A percentile compares a stretch with the other conserved stretches of the same genome.
Evolutionary conservation across 2,329 filamentous ascomycete genomes (phyloP).

Genomic region (Teratosphaeria pseudoeucalypti): DNA sequence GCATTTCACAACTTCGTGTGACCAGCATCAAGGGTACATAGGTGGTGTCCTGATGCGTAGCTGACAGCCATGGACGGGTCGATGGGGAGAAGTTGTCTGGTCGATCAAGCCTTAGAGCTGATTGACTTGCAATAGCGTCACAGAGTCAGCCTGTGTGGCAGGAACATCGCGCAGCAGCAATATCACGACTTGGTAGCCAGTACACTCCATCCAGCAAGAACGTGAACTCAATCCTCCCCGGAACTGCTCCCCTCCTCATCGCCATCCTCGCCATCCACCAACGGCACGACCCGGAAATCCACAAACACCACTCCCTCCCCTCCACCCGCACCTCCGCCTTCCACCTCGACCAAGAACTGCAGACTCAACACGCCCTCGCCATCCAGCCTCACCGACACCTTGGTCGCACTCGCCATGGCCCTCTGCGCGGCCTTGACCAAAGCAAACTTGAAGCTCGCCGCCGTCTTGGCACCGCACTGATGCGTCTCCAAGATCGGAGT

Average conservation of each 20-base stretch:
- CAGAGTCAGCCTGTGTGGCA: too few relatives aligned
- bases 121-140: too few relatives aligned
- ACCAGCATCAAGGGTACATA: too few relatives aligned
- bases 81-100: too few relatives aligned
- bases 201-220: too few relatives aligned
- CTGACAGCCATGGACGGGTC: too few relatives aligned
- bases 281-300: conserved; percentile 74
- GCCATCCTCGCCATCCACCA: conserved; percentile 50
- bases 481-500: conserved; percentile 60
- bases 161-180: too few relatives aligned
- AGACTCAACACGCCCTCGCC: conserved; percentile 81
- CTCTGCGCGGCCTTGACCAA: conserved; percentile 75
- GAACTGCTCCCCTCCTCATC: conserved; percentile 19
- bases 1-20: too few relatives aligned
- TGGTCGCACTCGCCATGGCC: conserved; percentile 87
- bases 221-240: background rate
- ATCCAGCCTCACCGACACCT: conserved; percentile 84
- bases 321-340: conserved; percentile 27
- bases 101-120: too few relatives aligned
- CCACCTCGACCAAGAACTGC: conserved; percentile 91
- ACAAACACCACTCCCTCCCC: conserved; percentile 54
- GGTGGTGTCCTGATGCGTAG: too few relatives aligned
- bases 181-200: too few relatives aligned
- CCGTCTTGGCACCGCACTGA: conserved; percentile 47
- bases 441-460: conserved; percentile 74